Conservation (phyloP, 108 stramenopile species). For the Fistulifera pelliculosa region DNA sequence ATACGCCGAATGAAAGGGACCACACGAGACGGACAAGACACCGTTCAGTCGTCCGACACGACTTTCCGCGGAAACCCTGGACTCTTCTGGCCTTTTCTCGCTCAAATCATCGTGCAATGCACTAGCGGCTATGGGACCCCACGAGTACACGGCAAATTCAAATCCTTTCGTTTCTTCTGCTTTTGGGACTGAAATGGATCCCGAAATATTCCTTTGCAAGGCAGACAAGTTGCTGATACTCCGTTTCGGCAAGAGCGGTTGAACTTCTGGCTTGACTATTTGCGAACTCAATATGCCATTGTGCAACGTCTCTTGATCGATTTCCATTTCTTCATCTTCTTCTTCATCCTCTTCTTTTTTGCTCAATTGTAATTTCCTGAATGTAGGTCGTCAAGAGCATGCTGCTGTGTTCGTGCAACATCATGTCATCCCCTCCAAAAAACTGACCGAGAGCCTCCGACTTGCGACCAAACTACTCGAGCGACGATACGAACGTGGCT, state of each 20-base stretch:
- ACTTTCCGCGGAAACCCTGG: constrained; percentile 9
- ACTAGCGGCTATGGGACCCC: constrained; percentile 26
- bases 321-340: not conserved
- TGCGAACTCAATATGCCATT: not conserved
- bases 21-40: constrained; percentile 30
- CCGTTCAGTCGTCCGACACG: constrained; percentile 38
- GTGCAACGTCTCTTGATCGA: not conserved
- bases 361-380: no score
- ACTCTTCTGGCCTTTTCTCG: constrained; percentile 13
- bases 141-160: constrained; percentile 27
- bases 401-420: no score
- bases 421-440: not conserved
- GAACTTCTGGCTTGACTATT: not conserved
- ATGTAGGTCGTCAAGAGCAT: no score
- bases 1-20: constrained; percentile 40
- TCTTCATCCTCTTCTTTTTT: no score
- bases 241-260: not conserved
- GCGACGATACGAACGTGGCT: not conserved
- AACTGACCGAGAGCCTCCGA: not conserved
- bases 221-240: not conserved
- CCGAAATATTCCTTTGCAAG: not conserved
- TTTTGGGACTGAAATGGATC: no score
- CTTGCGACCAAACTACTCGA: not conserved
- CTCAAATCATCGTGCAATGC: constrained; percentile 39
- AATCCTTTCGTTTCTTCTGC: not conserved